Conservation (phyloP, 73 alveolate genomes). For the Durusdinium trenchii region DNA sequence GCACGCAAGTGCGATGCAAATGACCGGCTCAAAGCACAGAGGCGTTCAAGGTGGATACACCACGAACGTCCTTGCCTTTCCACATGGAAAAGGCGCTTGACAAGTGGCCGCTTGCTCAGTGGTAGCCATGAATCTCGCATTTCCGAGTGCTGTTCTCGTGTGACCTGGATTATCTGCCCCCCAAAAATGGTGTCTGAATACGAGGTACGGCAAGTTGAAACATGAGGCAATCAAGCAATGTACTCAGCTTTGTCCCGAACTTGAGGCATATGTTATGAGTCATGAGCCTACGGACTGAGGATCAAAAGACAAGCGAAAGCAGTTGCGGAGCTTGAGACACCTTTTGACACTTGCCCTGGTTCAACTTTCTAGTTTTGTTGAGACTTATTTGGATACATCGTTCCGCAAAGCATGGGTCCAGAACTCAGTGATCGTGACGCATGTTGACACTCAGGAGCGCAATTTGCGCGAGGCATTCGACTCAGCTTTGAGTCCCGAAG, state of each 20-base stretch:
- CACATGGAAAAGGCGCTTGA: conserved; percentile 62
- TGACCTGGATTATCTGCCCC: not conserved
- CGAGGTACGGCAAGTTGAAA: conserved; percentile 81
- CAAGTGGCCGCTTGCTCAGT: conserved; percentile 47
- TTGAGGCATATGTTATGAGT: not conserved
- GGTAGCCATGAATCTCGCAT: not conserved
- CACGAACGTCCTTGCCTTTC: too few relatives aligned
- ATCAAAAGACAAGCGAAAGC: conserved; percentile 89
- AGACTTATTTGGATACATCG: too few relatives aligned
- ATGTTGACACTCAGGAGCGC: conserved; percentile 8
- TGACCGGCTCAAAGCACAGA: too few relatives aligned
- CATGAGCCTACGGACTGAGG: not conserved
- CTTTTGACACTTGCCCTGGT: conserved; percentile 33
- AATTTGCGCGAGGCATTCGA: conserved; percentile 88
- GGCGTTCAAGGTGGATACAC: too few relatives aligned
- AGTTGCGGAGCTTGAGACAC: conserved; percentile 89
- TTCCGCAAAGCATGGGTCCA: too few relatives aligned
- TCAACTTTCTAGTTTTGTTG: too few relatives aligned
- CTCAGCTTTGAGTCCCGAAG: not conserved
- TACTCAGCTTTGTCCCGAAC: not conserved
- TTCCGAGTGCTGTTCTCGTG: not conserved
- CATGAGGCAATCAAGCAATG: conserved; percentile 75
- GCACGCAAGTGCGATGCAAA: too few relatives aligned
- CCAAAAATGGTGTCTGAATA: not conserved
- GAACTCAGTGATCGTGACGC: not conserved